These are phyloP conservation scores for Picochlorum sp. DNA, from an alignment of 139 green algal genomes.

Conservation along the genomic window DNA sequence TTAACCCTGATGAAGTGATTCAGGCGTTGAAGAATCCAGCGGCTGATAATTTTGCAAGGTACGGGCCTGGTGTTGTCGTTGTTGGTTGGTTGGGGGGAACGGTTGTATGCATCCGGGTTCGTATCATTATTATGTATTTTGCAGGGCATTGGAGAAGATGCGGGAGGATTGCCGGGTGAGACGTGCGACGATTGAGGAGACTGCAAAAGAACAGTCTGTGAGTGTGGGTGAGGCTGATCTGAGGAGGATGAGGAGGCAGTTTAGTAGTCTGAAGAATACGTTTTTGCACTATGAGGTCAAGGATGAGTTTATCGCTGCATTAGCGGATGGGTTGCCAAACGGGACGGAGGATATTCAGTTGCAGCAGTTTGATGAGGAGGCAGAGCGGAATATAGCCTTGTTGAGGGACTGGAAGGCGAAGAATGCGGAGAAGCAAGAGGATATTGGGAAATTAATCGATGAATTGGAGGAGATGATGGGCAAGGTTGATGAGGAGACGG, in stretches of 20 bases:
- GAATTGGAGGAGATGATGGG: background rate
- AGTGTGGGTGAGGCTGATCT: slow-evolving; percentile 39
- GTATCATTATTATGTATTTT: too few species aligned
- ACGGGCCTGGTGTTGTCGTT: background rate
- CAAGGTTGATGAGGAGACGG: background rate
- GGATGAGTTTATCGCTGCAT: slow-evolving; percentile 38
- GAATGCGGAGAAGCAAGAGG: slow-evolving; percentile 13
- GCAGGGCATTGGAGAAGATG: slow-evolving; percentile 25
- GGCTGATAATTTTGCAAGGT: slow-evolving; percentile 22
- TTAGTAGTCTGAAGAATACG: slow-evolving; percentile 45
- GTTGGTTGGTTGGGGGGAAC: background rate
- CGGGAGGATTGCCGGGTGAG: background rate
- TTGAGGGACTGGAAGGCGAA: slow-evolving; percentile 21
- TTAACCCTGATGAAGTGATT: slow-evolving; percentile 19
- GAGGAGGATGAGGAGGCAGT: slow-evolving; percentile 35
- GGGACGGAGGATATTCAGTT: slow-evolving; percentile 30
- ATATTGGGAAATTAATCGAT: slow-evolving; percentile 8
- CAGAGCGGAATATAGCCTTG: slow-evolving; percentile 10
- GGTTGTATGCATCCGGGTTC: too few species aligned
- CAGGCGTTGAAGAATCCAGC: slow-evolving; percentile 8
- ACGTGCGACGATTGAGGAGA: slow-evolving; percentile 12
- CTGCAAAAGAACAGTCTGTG: slow-evolving; percentile 19
- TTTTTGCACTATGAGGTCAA: slow-evolving; percentile 47
- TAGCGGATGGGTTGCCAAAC: slow-evolving; percentile 28
- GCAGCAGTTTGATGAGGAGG: slow-evolving; percentile 29